A percentile compares a stretch with the other conserved stretches of the same genome.
These are phyloP conservation scores for Daldinia sp. DNA, from an alignment of 2,329 filamentous ascomycete species.

Conservation along the genomic window DNA sequence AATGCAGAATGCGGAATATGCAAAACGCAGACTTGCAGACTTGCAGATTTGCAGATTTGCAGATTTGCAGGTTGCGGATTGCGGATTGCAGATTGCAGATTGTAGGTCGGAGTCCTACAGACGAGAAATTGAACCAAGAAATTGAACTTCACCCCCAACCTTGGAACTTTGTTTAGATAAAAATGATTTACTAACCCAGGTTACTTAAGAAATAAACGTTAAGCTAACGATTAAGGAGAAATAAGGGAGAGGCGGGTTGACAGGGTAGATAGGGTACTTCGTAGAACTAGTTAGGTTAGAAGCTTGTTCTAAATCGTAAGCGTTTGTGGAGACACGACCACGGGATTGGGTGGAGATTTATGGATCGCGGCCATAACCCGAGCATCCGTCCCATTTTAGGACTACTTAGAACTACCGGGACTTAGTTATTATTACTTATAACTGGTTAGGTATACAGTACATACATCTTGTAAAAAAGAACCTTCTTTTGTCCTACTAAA, in stretches of 20 bases:
- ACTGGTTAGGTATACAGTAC: too few species aligned
- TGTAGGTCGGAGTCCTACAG: not conserved
- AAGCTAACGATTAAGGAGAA: conserved; percentile 20
- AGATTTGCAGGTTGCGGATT: not conserved
- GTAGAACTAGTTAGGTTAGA: conserved; percentile 13
- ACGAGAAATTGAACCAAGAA: not conserved
- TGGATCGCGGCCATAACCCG: conserved; percentile 15
- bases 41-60: conserved; percentile 4
- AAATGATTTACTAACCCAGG: not conserved
- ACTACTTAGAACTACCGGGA: not conserved
- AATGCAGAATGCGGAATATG: too few species aligned
- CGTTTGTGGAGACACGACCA: conserved; percentile 19
- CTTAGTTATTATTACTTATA: too few species aligned
- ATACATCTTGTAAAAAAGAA: too few species aligned
- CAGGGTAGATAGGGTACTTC: too few species aligned
- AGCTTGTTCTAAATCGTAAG: conserved; percentile 3
- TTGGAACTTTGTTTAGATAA: not conserved
- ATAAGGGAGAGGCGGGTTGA: conserved; percentile 37
- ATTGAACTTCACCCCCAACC: not conserved
- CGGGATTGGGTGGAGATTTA: conserved; percentile 27
- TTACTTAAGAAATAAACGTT: too few species aligned
- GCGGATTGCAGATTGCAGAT: too few species aligned
- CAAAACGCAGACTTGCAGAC: too few species aligned
- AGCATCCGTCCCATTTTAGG: not conserved
- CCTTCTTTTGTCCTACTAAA: not conserved